phyloP scores from a whole-genome alignment of 306 rosid genomes.

The Abrus pulchellus region DNA sequence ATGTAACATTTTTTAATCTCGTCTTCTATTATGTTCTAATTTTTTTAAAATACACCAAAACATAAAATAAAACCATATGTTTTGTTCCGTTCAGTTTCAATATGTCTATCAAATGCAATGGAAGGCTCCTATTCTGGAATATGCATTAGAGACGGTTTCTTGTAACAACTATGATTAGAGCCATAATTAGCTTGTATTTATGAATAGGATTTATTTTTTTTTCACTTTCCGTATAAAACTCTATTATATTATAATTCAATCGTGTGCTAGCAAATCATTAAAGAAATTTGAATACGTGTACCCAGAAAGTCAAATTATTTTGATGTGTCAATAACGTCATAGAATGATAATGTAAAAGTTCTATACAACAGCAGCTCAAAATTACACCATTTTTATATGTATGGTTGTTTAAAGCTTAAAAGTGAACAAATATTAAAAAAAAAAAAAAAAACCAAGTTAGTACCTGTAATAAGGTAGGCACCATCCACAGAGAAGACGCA shows the following conservation, averaged over 20 bases:
- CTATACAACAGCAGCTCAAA: background rate
- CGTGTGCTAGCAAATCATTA: background rate
- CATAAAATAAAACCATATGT: too few species aligned
- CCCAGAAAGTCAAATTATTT: background rate
- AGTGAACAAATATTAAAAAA: slow-evolving; percentile 14
- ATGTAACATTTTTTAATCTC: too few species aligned
- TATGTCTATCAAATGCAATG: too few species aligned
- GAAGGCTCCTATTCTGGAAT: too few species aligned
- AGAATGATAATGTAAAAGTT: background rate
- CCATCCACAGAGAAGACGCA: slow-evolving; percentile 99
- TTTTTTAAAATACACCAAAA: too few species aligned
- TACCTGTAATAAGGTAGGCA: slow-evolving; percentile 98
- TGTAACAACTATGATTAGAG: slow-evolving; percentile 1
- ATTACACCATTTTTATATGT: slow-evolving; percentile 12
- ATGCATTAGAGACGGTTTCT: background rate
- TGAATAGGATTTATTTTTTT: background rate
- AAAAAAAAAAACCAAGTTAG: slow-evolving; percentile 18
- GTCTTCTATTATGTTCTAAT: too few species aligned
- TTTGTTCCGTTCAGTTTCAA: too few species aligned
- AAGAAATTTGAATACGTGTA: slow-evolving; percentile 21
- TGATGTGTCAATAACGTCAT: background rate
- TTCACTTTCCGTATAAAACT: background rate
- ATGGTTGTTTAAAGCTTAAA: slow-evolving; percentile 6
- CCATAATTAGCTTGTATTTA: slow-evolving; percentile 5
- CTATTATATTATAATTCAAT: background rate